A percentile compares a stretch with the other conserved stretches of the same genome.
Conservation (phyloP, 306 rosid species). For the Sophora flavescens region DNA sequence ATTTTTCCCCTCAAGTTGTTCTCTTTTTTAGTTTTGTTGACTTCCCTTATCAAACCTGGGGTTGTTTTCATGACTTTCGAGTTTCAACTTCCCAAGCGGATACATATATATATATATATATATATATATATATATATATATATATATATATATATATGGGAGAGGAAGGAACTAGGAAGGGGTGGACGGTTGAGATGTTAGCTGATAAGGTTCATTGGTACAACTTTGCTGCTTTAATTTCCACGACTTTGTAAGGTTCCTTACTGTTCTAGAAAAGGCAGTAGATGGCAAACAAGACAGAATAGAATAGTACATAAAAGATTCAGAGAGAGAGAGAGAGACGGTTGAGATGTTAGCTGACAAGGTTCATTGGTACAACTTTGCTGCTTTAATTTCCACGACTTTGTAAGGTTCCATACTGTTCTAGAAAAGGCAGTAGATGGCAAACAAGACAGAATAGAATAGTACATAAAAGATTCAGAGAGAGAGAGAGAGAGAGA, state of each 20-base stretch:
- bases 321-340: not conserved
- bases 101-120: no score
- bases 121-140: no score
- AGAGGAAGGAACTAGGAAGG: no score
- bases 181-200: not conserved
- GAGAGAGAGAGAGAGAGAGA: not conserved
- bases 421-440: not conserved
- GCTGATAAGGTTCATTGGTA: not conserved
- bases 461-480: not conserved
- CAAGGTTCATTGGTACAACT: not conserved
- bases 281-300: not conserved
- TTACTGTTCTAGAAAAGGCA: not conserved
- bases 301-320: not conserved
- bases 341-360: conserved; percentile 1
- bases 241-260: not conserved
- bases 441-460: not conserved
- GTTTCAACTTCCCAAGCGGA: no score
- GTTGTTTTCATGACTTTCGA: not conserved
- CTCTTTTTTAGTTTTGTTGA: no score
- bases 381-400: conserved; percentile 3
- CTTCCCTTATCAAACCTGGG: no score
- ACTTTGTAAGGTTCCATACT: not conserved
- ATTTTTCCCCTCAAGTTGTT: no score
- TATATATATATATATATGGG: not conserved
- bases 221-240: not conserved